Base-by-base conservation (phyloP, 2,329 filamentous ascomycete genomes). In the Colletotrichum shisoi region DNA sequence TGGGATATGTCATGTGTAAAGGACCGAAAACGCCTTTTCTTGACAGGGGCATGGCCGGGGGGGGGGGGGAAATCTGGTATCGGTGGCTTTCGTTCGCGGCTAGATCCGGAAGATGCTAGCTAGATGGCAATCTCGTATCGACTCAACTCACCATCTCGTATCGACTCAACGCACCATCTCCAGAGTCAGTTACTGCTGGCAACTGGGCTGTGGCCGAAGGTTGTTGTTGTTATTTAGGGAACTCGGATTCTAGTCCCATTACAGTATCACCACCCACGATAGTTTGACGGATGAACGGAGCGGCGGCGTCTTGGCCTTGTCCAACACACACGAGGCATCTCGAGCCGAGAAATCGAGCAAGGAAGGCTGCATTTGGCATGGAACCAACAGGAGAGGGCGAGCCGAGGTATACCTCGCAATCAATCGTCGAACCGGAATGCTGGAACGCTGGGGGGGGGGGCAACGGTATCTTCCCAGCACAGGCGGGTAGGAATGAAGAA, bases 11-110 rank as follows among this genome's bases (percentile, higher is more conserved):
- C n/a, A n/a, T n/a, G n/a, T 1, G 17, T 4, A 42, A 57, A 44
- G 53, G 24, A n/a, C 53, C 15, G 39, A 13, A 57, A 42, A 37
- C 53, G 40, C 53, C 19, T 44, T 57, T 57, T 3, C n/a, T 54
- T 13, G n/a, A 42, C 37, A 21, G 4, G n/a, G 54, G n/a, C 40
- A 13, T 45, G 27, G 24, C 24, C 11, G 12, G 52, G 49, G n/a
- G n/a, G n/a, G n/a, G n/a, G n/a, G n/a, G n/a, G 19, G 24, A 19
- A 21, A 9, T 15, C 31, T 9, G 21, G 9, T 8, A 57, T 58
- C 31, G 34, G 40, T 15, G 19, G 27, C 13, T 37, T 39, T 19
- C 19, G 57, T 49, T 49, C 19, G 34, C 44, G 15, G 34, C 31
- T 5, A 13, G 13, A 11, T n/a, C 12, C 44, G 31, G 31, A 24